Evolutionary conservation across 768 basidiomycete genomes (phyloP).

Genomic region (Xerocomellus intermedius): DNA sequence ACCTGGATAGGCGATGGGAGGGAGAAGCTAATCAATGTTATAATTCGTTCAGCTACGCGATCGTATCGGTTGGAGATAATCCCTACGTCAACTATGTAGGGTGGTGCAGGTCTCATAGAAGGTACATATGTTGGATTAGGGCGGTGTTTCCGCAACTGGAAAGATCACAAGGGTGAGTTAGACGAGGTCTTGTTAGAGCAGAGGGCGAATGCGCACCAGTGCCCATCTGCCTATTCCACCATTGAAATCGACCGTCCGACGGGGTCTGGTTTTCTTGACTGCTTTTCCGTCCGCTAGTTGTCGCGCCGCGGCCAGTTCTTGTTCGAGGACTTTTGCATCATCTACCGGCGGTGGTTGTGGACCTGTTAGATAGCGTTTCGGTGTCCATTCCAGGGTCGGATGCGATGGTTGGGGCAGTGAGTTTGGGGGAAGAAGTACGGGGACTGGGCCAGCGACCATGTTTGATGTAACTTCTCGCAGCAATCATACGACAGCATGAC

Average conservation of each 20-base stretch:
- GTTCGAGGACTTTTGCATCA: constrained; percentile 70
- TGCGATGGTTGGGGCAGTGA: constrained; percentile 37
- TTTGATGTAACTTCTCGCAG: neutral
- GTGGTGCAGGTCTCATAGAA: constrained; percentile 78
- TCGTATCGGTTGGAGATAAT: constrained; percentile 12
- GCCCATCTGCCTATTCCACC: constrained; percentile 86
- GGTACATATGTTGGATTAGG: constrained; percentile 77
- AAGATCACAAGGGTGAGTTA: neutral
- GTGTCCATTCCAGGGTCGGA: constrained; percentile 69
- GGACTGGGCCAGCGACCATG: constrained; percentile 35
- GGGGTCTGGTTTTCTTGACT: constrained; percentile 87
- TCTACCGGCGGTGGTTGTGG: constrained; percentile 81
- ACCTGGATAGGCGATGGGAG: constrained; percentile 86
- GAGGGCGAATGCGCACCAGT: constrained; percentile 52
- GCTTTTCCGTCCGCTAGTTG: constrained; percentile 77
- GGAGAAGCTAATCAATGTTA: constrained; percentile 66
- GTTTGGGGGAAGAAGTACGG: constrained; percentile 53
- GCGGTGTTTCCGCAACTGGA: constrained; percentile 71
- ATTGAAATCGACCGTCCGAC: constrained; percentile 93
- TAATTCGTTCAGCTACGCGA: constrained; percentile 28
- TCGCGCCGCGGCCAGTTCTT: constrained; percentile 72
- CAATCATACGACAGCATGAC: no score
- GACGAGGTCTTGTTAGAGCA: neutral
- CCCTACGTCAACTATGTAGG: constrained; percentile 86
- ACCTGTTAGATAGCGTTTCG: constrained; percentile 60